phyloP scores from a whole-genome alignment of 495 filamentous ascomycete genomes.

The Talaromyces ruber region DNA sequence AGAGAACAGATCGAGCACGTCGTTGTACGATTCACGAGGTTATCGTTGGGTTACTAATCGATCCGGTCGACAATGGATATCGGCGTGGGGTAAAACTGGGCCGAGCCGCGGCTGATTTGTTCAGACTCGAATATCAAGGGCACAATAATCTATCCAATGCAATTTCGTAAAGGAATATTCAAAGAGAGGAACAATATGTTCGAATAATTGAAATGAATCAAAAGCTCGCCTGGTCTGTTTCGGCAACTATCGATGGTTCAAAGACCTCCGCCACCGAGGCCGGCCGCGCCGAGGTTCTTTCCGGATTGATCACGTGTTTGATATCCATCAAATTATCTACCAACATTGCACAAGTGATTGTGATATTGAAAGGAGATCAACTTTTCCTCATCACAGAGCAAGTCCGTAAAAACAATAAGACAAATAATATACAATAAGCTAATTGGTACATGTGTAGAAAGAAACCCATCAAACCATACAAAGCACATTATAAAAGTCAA shows the following conservation, averaged over 20 bases:
- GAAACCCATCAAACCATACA: not conserved
- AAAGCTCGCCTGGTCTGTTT: not conserved
- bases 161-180: not conserved
- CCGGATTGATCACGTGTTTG: not conserved
- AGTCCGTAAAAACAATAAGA: not conserved
- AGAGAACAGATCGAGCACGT: not conserved
- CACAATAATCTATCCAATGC: not conserved
- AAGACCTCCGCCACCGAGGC: not conserved
- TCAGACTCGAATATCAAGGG: not conserved
- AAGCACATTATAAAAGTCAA: not conserved
- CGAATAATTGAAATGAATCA: not conserved
- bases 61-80: not conserved
- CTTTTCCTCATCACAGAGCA: conserved; percentile 16
- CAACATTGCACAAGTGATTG: no score
- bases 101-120: not conserved
- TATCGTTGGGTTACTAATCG: not conserved
- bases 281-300: conserved; percentile 3
- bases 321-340: not conserved
- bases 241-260: not conserved
- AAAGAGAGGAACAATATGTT: not conserved
- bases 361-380: not conserved
- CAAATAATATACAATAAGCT: not conserved
- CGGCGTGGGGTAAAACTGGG: not conserved
- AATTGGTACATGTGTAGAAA: not conserved
- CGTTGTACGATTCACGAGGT: not conserved